Base-by-base conservation (phyloP, 352 stramenopile species). In the Globisporangium cederbergense region DNA sequence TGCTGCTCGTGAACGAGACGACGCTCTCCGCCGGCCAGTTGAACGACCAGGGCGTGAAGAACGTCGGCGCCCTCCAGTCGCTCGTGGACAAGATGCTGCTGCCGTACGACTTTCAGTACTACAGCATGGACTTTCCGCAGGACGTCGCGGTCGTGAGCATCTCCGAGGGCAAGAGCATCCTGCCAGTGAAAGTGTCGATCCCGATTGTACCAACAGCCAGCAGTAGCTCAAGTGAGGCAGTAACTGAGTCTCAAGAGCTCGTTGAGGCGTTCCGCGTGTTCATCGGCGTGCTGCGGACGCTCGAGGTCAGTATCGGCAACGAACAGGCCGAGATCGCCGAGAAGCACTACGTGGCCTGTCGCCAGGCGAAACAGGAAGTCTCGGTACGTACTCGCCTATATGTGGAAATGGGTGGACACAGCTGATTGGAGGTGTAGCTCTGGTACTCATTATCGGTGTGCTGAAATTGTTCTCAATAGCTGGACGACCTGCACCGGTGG, bases 71-170 rank as follows among this genome's bases (percentile, higher is more conserved):
- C 9, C 65, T 95, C 32, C 79, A 92, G 66, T 83, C 80, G 7
- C 74, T 95, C 14, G 74, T 93, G 2, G 72, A 78, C 30, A 91
- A 90, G 66, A 86, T 92, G 80, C 64, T 91, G 28, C 71, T 95
- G 18, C 79, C 82, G 13, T 95, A 95, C 62, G 86, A 95, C 50
- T 95, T 95, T 47, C 78, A 90, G 56, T 95, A 80, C 57, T 95
- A 91, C 73, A 85, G 75, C 51, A 91, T 91, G 77, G 83, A 93
- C 53, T 95, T 95, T 53, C 82, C 85, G 0, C 83, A 91, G 57
- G 83, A 95, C 34, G 78, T 90, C 57, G 71, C 77, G 0, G 60
- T 93, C 32, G 57, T 95, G 30, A 88, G 74, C 1, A 42, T 95
- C 34, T 95, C 86, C 0, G 77, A 89, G 34, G 74, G 76, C 36